Conservation (phyloP, 1,284 basidiomycete genomes). For the Cryptococcus wingfieldii region DNA sequence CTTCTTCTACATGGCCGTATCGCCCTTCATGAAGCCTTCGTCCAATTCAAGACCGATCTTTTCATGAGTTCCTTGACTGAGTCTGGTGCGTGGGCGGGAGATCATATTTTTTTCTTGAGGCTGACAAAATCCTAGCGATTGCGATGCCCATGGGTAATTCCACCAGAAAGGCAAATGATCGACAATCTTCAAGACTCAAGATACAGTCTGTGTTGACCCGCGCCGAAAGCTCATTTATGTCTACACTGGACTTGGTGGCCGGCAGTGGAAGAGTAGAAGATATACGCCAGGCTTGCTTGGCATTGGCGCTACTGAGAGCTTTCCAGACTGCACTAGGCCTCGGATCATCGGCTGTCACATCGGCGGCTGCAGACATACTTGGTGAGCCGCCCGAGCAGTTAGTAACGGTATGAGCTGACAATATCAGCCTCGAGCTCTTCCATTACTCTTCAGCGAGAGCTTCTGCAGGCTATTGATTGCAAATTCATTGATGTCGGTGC, state of each 20-base stretch:
- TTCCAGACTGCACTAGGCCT: constrained; percentile 75
- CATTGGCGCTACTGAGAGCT: constrained; percentile 64
- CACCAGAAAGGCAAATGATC: constrained; percentile 49
- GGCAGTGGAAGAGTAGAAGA: constrained; percentile 62
- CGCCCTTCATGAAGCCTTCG: constrained; percentile 67
- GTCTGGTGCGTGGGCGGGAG: constrained; percentile 54
- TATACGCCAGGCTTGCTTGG: constrained; percentile 67
- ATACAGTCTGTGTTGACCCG: constrained; percentile 60
- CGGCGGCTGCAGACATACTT: constrained; percentile 60
- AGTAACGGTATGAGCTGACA: constrained; percentile 51
- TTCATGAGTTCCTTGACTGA: constrained; percentile 80
- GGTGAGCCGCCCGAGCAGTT: constrained; percentile 52
- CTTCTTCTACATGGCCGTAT: constrained; percentile 67
- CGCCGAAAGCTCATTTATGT: constrained; percentile 67
- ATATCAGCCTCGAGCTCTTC: constrained; percentile 54
- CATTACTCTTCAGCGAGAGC: constrained; percentile 72
- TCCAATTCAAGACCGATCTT: constrained; percentile 73
- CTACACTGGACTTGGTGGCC: constrained; percentile 59
- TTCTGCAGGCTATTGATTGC: constrained; percentile 47
- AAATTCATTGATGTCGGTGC: constrained; percentile 52
- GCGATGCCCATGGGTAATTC: constrained; percentile 76
- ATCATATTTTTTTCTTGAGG: neutral
- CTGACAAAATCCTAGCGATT: constrained; percentile 58
- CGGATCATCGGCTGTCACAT: constrained; percentile 53
- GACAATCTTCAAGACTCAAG: constrained; percentile 55